Percentiles rank a stretch among this genome's conserved stretches.
Evolutionary conservation across 2,329 filamentous ascomycete species (phyloP).

Genomic region (Aquanectria penicillioides): DNA sequence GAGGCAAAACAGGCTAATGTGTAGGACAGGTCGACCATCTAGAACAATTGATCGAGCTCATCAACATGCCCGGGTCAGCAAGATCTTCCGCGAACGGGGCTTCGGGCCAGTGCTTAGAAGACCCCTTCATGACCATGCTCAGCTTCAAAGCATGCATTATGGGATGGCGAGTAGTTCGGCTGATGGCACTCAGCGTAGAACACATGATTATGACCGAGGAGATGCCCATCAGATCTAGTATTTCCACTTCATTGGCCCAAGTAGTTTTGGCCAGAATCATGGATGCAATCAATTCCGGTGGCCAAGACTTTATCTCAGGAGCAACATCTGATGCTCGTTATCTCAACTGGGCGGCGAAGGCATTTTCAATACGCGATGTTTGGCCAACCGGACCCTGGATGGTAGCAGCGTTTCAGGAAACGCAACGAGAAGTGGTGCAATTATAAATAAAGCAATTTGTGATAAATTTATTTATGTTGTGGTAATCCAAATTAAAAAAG

Average conservation of each 20-base stretch:
- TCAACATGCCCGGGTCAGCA: constrained; percentile 2
- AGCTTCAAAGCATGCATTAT: constrained; percentile 22
- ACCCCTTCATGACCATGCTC: constrained; percentile 22
- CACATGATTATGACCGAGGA: constrained; percentile 4
- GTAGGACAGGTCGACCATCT: constrained; percentile 13
- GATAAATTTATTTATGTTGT: background rate
- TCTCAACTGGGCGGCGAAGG: constrained; percentile 15
- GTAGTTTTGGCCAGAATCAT: constrained; percentile 14
- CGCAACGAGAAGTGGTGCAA: constrained; percentile 18
- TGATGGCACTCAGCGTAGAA: constrained; percentile 19
- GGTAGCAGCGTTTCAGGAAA: constrained; percentile 22
- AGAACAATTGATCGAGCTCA: constrained; percentile 16
- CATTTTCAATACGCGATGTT: constrained; percentile 13
- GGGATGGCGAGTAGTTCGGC: constrained; percentile 21
- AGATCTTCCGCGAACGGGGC: background rate
- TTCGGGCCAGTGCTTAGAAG: constrained; percentile 7
- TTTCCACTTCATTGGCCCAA: constrained; percentile 6
- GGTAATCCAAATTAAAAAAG: no score
- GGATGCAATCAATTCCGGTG: constrained; percentile 13
- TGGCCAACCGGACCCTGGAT: constrained; percentile 24
- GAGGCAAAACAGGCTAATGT: background rate
- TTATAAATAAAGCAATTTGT: background rate
- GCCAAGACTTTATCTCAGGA: constrained; percentile 8
- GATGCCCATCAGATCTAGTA: constrained; percentile 2
- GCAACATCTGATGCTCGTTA: constrained; percentile 9